Evolutionary conservation across 305 asterid genomes (phyloP).

Genomic region (Fraxinus dipetala): DNA sequence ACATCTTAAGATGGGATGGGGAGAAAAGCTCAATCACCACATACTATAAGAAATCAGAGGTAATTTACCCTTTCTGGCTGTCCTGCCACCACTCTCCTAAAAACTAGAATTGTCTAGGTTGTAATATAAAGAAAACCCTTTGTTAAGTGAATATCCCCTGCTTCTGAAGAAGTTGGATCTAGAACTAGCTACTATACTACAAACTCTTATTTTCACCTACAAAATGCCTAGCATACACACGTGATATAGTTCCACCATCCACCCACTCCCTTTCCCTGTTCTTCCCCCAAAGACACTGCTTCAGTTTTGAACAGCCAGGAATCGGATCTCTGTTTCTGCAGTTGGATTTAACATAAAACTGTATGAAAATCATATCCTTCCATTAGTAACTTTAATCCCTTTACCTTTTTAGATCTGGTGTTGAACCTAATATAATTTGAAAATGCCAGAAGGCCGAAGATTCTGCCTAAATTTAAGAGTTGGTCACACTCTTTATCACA

Average conservation of each 20-base stretch:
- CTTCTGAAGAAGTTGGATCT: not conserved
- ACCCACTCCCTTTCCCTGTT: not conserved
- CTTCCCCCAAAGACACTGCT: not conserved
- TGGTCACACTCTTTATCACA: slow-evolving; percentile 1
- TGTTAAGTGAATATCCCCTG: not conserved
- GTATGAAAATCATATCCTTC: not conserved
- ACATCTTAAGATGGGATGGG: not conserved
- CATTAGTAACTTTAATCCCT: not conserved
- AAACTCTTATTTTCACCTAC: not conserved
- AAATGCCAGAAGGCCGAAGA: not conserved
- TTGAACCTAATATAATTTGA: not conserved
- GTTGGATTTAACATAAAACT: not conserved
- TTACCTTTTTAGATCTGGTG: not conserved
- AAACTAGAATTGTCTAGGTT: not conserved
- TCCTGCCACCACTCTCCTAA: not conserved
- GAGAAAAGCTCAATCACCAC: not conserved
- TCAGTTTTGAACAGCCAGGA: not conserved
- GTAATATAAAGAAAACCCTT: not conserved
- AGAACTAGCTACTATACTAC: not conserved
- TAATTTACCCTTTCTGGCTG: not conserved
- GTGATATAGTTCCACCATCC: not conserved
- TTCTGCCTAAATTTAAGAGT: not conserved
- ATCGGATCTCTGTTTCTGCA: not conserved
- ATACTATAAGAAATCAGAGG: not conserved
- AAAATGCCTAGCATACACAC: not conserved